A percentile compares a stretch with the other conserved stretches of the same genome.
Conservation (phyloP, 2,329 filamentous ascomycete species). For the Nigrospora sphaerica region DNA sequence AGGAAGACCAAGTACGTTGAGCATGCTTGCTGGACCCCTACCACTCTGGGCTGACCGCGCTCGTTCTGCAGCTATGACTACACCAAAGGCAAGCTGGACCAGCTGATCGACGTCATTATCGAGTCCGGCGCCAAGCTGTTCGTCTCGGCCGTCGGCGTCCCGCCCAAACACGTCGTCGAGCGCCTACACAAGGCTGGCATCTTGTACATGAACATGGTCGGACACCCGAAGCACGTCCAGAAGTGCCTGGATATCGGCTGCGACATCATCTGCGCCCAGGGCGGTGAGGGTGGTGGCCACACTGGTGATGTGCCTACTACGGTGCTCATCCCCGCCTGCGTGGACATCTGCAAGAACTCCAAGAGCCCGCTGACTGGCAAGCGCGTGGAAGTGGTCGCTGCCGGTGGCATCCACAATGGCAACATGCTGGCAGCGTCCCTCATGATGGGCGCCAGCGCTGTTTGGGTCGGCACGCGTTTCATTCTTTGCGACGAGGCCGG, state of each 20-base stretch:
- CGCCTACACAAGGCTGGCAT: slow-evolving; percentile 81
- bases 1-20: slow-evolving; percentile 76
- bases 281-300: slow-evolving; percentile 94
- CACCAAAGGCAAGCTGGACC: slow-evolving; percentile 95
- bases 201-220: slow-evolving; percentile 99
- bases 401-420: slow-evolving; percentile 90
- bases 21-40: neutral
- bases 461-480: slow-evolving; percentile 97
- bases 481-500: slow-evolving; percentile 91
- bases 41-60: slow-evolving; percentile 8
- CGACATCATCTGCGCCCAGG: slow-evolving; percentile 97
- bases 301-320: slow-evolving; percentile 91
- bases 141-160: slow-evolving; percentile 92
- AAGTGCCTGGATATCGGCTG: slow-evolving; percentile 90
- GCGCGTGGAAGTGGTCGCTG: slow-evolving; percentile 86
- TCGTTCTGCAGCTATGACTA: slow-evolving; percentile 77
- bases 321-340: slow-evolving; percentile 86
- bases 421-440: slow-evolving; percentile 82
- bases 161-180: slow-evolving; percentile 82
- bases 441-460: slow-evolving; percentile 84
- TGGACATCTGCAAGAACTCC: slow-evolving; percentile 70
- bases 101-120: slow-evolving; percentile 88
- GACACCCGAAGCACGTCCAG: slow-evolving; percentile 96
- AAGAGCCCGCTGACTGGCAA: slow-evolving; percentile 82
- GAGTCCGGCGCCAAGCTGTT: slow-evolving; percentile 86